Percentiles rank a stretch among this genome's conserved stretches.
phyloP scores from a whole-genome alignment of 83 land plant species.

The Larix sibirica region DNA sequence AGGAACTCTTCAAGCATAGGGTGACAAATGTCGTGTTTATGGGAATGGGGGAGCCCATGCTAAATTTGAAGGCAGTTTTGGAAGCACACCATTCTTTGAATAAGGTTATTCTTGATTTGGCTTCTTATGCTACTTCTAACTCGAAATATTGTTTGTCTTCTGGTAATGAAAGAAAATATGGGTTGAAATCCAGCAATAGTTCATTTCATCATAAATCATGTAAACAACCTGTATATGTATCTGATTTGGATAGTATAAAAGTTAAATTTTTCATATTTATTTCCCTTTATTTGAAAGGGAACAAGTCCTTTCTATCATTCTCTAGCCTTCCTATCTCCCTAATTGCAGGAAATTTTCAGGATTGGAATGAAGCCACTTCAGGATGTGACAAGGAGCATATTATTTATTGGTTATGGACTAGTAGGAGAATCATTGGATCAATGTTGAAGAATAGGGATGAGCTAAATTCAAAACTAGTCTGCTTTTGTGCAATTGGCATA shows the following conservation, averaged over 20 bases:
- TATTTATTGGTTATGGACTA: too few relatives aligned
- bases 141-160: conserved; percentile 3
- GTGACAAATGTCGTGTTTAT: conserved; percentile 98
- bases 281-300: conserved; percentile 1
- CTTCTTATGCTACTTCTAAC: neutral
- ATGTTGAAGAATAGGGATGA: too few relatives aligned
- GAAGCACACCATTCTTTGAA: conserved; percentile 87
- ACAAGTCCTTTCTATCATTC: neutral
- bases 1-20: conserved; percentile 88
- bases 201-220: neutral
- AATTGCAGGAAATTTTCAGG: too few relatives aligned
- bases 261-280: neutral
- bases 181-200: neutral
- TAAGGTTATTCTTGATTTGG: conserved; percentile 49
- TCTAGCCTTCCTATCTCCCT: too few relatives aligned
- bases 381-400: too few relatives aligned
- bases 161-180: neutral
- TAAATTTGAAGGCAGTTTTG: conserved; percentile 79
- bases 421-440: too few relatives aligned
- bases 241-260: neutral
- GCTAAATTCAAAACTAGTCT: too few relatives aligned
- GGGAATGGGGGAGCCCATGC: conserved; percentile 99
- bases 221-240: neutral
- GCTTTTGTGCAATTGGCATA: too few relatives aligned
- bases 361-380: too few relatives aligned